Evolutionary conservation across 768 basidiomycete genomes (phyloP).

Genomic region (Phaeotremella fagi): DNA sequence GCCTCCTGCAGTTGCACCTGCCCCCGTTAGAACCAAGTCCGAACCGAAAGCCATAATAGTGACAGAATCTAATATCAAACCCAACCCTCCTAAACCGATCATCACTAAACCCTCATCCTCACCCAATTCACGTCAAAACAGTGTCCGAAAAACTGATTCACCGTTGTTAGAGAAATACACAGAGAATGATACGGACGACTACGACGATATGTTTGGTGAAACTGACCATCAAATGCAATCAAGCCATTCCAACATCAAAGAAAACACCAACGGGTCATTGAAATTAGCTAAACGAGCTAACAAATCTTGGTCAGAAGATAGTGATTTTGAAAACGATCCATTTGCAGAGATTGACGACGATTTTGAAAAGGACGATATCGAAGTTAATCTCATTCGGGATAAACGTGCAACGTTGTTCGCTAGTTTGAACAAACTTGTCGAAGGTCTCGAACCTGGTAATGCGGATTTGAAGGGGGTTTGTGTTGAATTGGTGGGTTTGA

Average conservation of each 20-base stretch:
- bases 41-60: neutral
- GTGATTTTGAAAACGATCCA: conserved; percentile 81
- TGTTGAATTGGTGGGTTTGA: conserved; percentile 68
- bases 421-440: conserved; percentile 76
- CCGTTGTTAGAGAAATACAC: conserved; percentile 75
- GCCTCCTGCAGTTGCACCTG: neutral
- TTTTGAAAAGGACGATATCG: conserved; percentile 69
- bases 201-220: conserved; percentile 80
- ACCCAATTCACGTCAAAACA: conserved; percentile 29
- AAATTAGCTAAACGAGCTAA: conserved; percentile 82
- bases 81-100: conserved; percentile 5
- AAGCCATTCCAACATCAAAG: no score
- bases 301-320: conserved; percentile 84
- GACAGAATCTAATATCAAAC: neutral
- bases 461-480: conserved; percentile 71
- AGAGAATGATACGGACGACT: conserved; percentile 85
- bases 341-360: conserved; percentile 97
- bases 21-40: neutral
- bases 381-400: conserved; percentile 86
- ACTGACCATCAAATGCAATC: no score
- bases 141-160: conserved; percentile 30
- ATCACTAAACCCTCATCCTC: no score
- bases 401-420: conserved; percentile 83
- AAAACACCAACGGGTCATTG: conserved; percentile 62
- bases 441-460: conserved; percentile 75